Percentiles rank a stretch among this genome's conserved stretches.
Conservation (phyloP, 2,329 filamentous ascomycete genomes). For the Arthroderma uncinatum region DNA sequence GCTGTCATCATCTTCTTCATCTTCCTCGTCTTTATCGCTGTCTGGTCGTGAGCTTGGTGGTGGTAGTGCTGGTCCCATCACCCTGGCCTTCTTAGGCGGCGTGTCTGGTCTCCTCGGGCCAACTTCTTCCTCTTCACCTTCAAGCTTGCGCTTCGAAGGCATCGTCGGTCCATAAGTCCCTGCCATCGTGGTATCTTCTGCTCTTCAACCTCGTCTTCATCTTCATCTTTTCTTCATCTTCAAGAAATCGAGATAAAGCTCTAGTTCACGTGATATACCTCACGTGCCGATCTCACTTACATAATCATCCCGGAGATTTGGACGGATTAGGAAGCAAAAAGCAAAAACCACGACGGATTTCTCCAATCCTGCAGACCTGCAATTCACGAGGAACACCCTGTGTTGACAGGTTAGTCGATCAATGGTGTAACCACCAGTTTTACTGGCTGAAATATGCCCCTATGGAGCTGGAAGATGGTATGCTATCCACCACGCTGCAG, state of each 20-base stretch:
- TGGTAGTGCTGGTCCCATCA: slow-evolving; percentile 45
- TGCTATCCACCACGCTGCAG: neutral
- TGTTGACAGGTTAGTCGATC: neutral
- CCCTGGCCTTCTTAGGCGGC: slow-evolving; percentile 36
- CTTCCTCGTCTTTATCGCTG: slow-evolving; percentile 11
- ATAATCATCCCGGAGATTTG: too few species aligned
- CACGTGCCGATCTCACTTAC: too few species aligned
- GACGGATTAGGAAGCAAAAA: too few species aligned
- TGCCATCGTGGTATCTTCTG: neutral
- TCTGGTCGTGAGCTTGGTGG: slow-evolving; percentile 25
- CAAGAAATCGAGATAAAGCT: neutral
- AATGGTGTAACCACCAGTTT: neutral
- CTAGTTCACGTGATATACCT: too few species aligned
- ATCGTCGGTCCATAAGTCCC: slow-evolving; percentile 2
- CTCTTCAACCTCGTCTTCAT: neutral
- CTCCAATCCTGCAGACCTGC: too few species aligned
- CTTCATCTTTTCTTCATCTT: neutral
- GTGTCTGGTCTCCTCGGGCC: neutral
- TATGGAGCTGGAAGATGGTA: neutral
- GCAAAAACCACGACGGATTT: too few species aligned
- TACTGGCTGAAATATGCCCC: neutral
- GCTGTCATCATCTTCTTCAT: slow-evolving; percentile 24
- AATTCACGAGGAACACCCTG: too few species aligned
- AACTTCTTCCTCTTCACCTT: neutral
- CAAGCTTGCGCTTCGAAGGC: slow-evolving; percentile 9